A percentile compares a stretch with the other conserved stretches of the same genome.
Conservation (phyloP, 108 stramenopile genomes). For the Thalassiosira profunda region DNA sequence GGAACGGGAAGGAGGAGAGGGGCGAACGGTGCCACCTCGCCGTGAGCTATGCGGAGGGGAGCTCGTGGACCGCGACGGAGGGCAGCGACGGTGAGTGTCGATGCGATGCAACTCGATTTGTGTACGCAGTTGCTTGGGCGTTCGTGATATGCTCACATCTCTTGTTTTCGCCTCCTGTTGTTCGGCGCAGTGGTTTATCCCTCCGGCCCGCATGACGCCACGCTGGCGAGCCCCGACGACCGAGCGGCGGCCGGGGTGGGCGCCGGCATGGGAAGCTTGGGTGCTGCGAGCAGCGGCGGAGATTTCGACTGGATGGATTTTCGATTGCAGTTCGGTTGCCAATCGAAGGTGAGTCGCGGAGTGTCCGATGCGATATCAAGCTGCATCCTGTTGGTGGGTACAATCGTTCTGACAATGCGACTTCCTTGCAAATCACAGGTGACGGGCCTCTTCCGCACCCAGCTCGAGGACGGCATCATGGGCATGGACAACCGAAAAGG, state of each 20-base stretch:
- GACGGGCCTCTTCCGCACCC: conserved; percentile 95
- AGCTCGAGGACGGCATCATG: conserved; percentile 98
- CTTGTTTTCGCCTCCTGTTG: no score
- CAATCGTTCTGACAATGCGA: conserved; percentile 59
- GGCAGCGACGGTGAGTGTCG: conserved; percentile 27
- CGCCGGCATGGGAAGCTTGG: background rate
- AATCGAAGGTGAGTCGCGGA: conserved; percentile 51
- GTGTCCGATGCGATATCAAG: no score
- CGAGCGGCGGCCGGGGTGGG: conserved; percentile 14
- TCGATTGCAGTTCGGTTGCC: conserved; percentile 93
- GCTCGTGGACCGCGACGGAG: conserved; percentile 79
- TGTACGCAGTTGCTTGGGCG: no score
- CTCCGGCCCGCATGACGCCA: conserved; percentile 39
- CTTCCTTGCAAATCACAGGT: conserved; percentile 92
- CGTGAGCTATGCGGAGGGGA: conserved; percentile 81
- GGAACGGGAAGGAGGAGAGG: no score
- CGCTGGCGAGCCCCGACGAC: background rate
- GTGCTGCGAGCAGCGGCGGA: background rate
- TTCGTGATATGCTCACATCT: no score
- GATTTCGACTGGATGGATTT: conserved; percentile 52
- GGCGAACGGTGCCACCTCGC: conserved; percentile 45
- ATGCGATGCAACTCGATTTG: no score
- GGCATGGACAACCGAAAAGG: conserved; percentile 72
- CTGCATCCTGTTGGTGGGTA: background rate
- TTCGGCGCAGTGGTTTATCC: no score